These are phyloP conservation scores for Chlorokybus atmophyticus DNA, from an alignment of 139 green algal genomes.

Conservation along the genomic window DNA sequence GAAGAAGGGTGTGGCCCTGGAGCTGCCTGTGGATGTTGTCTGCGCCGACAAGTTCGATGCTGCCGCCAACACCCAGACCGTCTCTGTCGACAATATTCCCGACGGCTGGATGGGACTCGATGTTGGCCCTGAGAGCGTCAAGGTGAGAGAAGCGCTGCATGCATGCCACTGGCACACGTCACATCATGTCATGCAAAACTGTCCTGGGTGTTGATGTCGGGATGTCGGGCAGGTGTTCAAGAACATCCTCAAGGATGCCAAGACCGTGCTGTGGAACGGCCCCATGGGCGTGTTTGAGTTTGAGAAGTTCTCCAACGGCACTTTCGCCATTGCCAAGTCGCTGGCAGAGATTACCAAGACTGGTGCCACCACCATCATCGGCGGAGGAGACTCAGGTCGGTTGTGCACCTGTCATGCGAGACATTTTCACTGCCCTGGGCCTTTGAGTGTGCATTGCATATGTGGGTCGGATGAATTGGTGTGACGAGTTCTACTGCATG, in stretches of 20 bases:
- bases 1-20: conserved; percentile 77
- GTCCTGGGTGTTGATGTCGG: no score
- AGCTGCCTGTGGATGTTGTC: conserved; percentile 89
- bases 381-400: conserved; percentile 92
- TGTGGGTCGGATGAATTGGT: no score
- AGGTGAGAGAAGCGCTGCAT: no score
- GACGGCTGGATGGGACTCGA: conserved; percentile 99
- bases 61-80: conserved; percentile 61
- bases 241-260: conserved; percentile 64
- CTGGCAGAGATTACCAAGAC: conserved; percentile 56
- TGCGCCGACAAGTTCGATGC: conserved; percentile 90
- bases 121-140: conserved; percentile 78
- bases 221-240: no score
- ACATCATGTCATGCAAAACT: no score
- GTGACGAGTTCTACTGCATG: no score
- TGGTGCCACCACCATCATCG: conserved; percentile 88
- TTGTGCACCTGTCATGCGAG: no score
- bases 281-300: conserved; percentile 97
- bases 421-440: no score
- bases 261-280: conserved; percentile 98
- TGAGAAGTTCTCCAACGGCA: conserved; percentile 82
- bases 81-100: conserved; percentile 65
- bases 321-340: conserved; percentile 72
- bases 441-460: no score
- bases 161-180: no score